phyloP scores from a whole-genome alignment of 2,329 filamentous ascomycete genomes.

The Penicillium corylophilum region DNA sequence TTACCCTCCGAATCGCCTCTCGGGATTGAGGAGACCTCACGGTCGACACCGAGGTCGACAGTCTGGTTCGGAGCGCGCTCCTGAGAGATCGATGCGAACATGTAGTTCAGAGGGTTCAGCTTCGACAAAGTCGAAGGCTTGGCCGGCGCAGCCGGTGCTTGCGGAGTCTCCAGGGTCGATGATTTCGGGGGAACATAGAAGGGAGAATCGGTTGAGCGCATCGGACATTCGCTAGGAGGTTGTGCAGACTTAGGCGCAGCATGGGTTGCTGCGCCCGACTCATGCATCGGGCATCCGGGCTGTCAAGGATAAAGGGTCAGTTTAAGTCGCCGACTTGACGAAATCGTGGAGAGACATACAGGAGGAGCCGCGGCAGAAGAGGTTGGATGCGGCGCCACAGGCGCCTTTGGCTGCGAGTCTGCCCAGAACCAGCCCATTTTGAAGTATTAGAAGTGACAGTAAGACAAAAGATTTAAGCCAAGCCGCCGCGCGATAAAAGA shows the following conservation, averaged over 20 bases:
- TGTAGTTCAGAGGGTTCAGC: conserved; percentile 85
- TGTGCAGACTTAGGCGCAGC: conserved; percentile 29
- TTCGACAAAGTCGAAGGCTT: conserved; percentile 59
- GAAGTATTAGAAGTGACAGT: conserved; percentile 1
- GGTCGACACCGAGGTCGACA: conserved; percentile 70
- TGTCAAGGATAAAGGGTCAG: conserved; percentile 36
- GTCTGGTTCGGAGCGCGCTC: conserved; percentile 71
- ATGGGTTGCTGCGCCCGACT: conserved; percentile 38
- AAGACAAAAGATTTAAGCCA: conserved; percentile 4
- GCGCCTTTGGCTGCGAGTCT: conserved; percentile 47
- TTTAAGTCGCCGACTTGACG: conserved; percentile 3
- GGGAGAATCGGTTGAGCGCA: conserved; percentile 51
- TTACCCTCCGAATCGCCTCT: conserved; percentile 70
- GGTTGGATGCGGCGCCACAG: conserved; percentile 49
- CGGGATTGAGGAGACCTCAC: conserved; percentile 89
- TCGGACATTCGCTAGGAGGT: conserved; percentile 44
- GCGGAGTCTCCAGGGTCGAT: conserved; percentile 32
- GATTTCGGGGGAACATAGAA: conserved; percentile 42
- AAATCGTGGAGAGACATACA: conserved; percentile 40
- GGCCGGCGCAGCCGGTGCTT: conserved; percentile 26
- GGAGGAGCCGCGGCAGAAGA: conserved; percentile 53
- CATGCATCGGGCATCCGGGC: conserved; percentile 71
- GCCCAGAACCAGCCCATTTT: conserved; percentile 72
- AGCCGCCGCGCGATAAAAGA: conserved; percentile 20
- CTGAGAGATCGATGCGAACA: conserved; percentile 86